A percentile compares a stretch with the other conserved stretches of the same genome.
These are phyloP conservation scores for Meyerozyma athensensis DNA, from an alignment of 1,139 yeast genomes.

Conservation along the genomic window DNA sequence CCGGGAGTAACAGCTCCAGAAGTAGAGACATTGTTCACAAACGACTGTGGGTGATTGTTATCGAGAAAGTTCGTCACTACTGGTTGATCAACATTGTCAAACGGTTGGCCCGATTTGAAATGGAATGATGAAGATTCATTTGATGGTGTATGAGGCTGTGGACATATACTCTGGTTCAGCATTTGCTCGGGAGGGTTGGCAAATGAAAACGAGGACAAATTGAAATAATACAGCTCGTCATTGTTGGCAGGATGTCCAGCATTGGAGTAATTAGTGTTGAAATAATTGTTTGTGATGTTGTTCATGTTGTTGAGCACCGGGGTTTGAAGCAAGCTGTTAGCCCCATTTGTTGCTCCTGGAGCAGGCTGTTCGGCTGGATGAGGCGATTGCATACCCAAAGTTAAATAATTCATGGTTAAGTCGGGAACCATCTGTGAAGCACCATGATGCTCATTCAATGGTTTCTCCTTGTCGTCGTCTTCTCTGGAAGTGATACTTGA, in stretches of 20 bases:
- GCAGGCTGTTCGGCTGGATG: neutral
- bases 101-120: neutral
- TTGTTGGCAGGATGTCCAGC: constrained; percentile 4
- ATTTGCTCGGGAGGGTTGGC: constrained; percentile 13
- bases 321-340: constrained; percentile 18
- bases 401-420: neutral
- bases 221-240: constrained; percentile 32
- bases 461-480: neutral
- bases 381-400: constrained; percentile 1
- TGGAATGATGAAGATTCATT: neutral
- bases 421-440: neutral
- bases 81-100: neutral
- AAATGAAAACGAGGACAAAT: constrained; percentile 32
- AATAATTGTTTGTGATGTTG: constrained; percentile 33
- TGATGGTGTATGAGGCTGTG: neutral
- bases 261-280: constrained; percentile 25
- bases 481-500: constrained; percentile 2
- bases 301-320: constrained; percentile 28
- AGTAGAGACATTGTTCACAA: neutral
- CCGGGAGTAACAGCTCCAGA: neutral
- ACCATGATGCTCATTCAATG: neutral
- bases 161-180: neutral
- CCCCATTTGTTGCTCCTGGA: neutral
- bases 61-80: neutral
- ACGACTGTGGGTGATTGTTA: constrained; percentile 9